Evolutionary conservation across 495 filamentous ascomycete genomes (phyloP).

Genomic region (Cenococcum geophilum): DNA sequence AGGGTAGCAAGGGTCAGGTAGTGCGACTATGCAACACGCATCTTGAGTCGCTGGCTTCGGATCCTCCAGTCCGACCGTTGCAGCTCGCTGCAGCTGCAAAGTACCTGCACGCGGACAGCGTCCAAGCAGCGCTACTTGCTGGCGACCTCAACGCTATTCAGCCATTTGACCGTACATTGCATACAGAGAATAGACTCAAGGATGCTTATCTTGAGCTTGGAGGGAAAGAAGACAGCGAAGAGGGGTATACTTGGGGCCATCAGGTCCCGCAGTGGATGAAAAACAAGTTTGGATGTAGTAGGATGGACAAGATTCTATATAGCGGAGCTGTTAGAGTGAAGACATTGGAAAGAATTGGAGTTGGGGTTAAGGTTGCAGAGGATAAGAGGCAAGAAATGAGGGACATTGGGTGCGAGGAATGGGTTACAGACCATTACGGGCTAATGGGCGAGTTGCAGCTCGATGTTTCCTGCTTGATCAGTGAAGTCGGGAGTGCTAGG

Average conservation of each 20-base stretch:
- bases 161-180: slow-evolving; percentile 46
- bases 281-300: slow-evolving; percentile 40
- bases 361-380: slow-evolving; percentile 33
- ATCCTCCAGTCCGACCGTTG: slow-evolving; percentile 41
- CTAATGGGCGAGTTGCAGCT: slow-evolving; percentile 29
- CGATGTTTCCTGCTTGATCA: too few relatives aligned
- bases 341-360: slow-evolving; percentile 43
- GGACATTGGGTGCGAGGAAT: slow-evolving; percentile 36
- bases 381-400: slow-evolving; percentile 26
- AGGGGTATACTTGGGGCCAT: slow-evolving; percentile 53
- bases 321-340: slow-evolving; percentile 35
- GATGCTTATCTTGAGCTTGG: slow-evolving; percentile 51
- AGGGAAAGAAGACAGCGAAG: slow-evolving; percentile 45
- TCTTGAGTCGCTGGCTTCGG: slow-evolving; percentile 45
- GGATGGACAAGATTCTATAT: slow-evolving; percentile 51
- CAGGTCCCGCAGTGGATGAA: slow-evolving; percentile 39
- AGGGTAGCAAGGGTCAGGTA: slow-evolving; percentile 5
- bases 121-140: slow-evolving; percentile 37
- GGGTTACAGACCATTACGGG: slow-evolving; percentile 50
- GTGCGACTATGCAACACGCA: slow-evolving; percentile 50
- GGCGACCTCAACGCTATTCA: slow-evolving; percentile 56
- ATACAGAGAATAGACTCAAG: slow-evolving; percentile 42
- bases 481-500: too few relatives aligned
- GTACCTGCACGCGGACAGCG: slow-evolving; percentile 36
- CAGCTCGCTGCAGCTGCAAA: slow-evolving; percentile 42